These are phyloP conservation scores for Termitomyces sp. DNA, from an alignment of 768 basidiomycete genomes.

Conservation along the genomic window DNA sequence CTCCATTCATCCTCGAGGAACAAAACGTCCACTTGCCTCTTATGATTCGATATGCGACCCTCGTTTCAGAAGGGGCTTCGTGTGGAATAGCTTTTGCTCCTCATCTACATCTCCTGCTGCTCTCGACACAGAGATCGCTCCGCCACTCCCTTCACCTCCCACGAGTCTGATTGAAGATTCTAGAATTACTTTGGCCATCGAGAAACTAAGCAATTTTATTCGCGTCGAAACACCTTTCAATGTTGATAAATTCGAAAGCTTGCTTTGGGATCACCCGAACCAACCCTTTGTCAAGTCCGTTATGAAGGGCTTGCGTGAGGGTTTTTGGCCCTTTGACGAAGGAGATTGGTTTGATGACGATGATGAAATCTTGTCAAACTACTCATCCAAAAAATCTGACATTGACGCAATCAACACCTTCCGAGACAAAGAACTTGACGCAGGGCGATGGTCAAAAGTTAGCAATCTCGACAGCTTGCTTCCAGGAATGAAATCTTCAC, in stretches of 20 bases:
- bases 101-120: not conserved
- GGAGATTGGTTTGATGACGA: slow-evolving; percentile 12
- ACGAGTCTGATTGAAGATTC: too few species aligned
- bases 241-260: slow-evolving; percentile 14
- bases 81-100: not conserved
- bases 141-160: not conserved
- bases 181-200: too few species aligned
- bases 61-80: not conserved
- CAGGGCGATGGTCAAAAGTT: slow-evolving; percentile 13
- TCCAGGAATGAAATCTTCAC: slow-evolving; percentile 21
- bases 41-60: not conserved
- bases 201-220: too few species aligned
- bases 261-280: slow-evolving; percentile 22
- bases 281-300: slow-evolving; percentile 22
- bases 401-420: not conserved
- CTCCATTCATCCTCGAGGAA: too few species aligned
- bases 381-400: not conserved
- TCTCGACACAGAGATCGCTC: not conserved
- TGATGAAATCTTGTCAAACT: slow-evolving; percentile 3
- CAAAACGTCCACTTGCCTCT: too few species aligned
- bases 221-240: slow-evolving; percentile 21
- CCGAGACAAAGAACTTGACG: slow-evolving; percentile 12
- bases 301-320: slow-evolving; percentile 15
- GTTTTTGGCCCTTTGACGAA: slow-evolving; percentile 21
- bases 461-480: slow-evolving; percentile 13